Base-by-base conservation (phyloP, 2,329 filamentous ascomycete species). In the Ilyonectria mors-panacis region DNA sequence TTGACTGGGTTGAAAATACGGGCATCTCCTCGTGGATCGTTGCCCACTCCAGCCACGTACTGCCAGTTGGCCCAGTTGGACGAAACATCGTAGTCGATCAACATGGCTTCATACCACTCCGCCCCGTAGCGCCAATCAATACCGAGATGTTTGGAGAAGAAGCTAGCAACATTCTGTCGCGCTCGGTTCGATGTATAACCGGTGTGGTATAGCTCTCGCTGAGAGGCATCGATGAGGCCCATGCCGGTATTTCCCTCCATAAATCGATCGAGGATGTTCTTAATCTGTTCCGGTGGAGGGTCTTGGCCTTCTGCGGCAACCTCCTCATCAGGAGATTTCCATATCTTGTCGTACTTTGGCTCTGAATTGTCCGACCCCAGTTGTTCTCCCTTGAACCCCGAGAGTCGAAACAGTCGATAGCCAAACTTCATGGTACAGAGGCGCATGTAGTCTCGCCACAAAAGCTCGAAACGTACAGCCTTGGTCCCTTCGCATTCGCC, bases 51-150 rank as follows among this genome's bases (percentile, higher is more conserved):
- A 0, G 93, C 87, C 0, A 93, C 88, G 68, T 95, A 95, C 78
- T 94, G 92, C 93, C 93, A 95, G 74, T 94, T 94, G 10, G 90
- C 90, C 92, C 92, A 95, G 72, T 95, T 95, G 66, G 87, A 92
- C 15, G 87, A 89, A 0, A 92, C 86, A 72, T 95, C 93, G 76
- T 95, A 94, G 77, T 96, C 93, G 33, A 91, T 84, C 3, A 95
- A 84, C 75, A 92, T 82, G 76, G 87, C 88, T 77, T 95, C 93
- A 75, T 95, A 95, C 92, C 92, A 95, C 77, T 95, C 93, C 0
- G 93, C 93, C 0, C 93, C 93, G 15, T 93, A 85, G 0, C 92
- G 88, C 93, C 93, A 96, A 78, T 95, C 93, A 23, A 95, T 89
- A 1, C 86, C 85, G 3, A 95, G 82, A 67, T 94, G 92, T 71